A percentile compares a stretch with the other conserved stretches of the same genome.
phyloP scores from a whole-genome alignment of 176 grass and related monocot species.

The Aegilops bicornis region DNA sequence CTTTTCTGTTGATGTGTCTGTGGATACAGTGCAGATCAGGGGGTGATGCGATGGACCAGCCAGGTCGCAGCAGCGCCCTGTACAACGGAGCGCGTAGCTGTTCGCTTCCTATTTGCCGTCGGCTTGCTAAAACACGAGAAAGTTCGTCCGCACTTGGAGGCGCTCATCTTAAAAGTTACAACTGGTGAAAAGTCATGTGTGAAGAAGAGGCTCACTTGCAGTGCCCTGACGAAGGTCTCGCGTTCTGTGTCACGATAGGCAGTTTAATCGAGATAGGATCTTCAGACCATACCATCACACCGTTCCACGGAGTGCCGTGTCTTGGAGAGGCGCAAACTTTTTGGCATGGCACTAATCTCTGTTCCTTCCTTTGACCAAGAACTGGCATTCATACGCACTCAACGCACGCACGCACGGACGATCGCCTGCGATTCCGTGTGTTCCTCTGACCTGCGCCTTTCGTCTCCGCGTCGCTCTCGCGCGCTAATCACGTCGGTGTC shows the following conservation, averaged over 20 bases:
- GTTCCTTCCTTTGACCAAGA: slow-evolving; percentile 31
- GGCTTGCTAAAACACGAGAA: too few relatives aligned
- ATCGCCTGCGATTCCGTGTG: slow-evolving; percentile 16
- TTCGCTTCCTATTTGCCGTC: not conserved
- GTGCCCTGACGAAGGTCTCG: too few relatives aligned
- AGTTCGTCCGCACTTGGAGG: not conserved
- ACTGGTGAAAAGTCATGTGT: not conserved
- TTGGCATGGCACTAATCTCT: slow-evolving; percentile 21
- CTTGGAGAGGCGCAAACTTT: not conserved
- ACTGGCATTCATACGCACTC: slow-evolving; percentile 16
- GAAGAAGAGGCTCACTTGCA: not conserved
- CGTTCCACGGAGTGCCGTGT: slow-evolving; percentile 8
- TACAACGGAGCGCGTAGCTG: not conserved
- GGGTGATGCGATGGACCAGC: not conserved
- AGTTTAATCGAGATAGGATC: not conserved
- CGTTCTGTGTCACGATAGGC: not conserved
- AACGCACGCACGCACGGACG: not conserved
- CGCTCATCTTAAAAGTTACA: not conserved
- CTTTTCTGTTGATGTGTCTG: not conserved
- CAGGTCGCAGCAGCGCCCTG: not conserved
- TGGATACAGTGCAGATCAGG: not conserved
- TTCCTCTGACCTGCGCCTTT: not conserved
- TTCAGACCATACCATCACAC: not conserved
- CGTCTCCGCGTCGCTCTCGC: not conserved
- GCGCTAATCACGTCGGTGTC: not conserved